A percentile compares a stretch with the other conserved stretches of the same genome.
These are phyloP conservation scores for Tetraselmis striata DNA, from an alignment of 139 green algal species.

Conservation along the genomic window DNA sequence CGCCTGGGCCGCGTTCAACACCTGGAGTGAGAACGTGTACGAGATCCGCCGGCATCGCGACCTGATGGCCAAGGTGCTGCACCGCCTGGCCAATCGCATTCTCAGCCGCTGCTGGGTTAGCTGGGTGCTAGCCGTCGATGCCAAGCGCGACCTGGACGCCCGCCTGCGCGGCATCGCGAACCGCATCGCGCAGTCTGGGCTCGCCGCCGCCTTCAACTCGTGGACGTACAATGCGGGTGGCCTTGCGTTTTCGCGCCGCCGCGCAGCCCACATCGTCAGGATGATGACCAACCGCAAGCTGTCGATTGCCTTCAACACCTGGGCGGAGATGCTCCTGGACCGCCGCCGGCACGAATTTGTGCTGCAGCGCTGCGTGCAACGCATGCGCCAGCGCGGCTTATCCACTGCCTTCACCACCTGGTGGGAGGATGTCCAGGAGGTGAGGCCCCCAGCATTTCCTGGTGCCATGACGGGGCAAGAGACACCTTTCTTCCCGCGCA, in stretches of 20 bases:
- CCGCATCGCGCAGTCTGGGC: neutral
- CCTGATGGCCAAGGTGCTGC: neutral
- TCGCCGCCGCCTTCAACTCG: neutral
- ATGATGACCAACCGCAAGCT: neutral
- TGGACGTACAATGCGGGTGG: neutral
- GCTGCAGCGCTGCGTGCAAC: neutral
- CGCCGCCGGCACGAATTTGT: neutral
- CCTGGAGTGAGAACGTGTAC: neutral
- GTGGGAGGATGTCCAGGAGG: neutral
- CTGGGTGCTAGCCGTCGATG: neutral
- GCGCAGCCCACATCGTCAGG: neutral
- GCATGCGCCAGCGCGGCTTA: neutral
- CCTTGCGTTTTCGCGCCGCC: neutral
- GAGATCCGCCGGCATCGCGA: neutral
- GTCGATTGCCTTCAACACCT: neutral
- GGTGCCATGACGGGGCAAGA: no score
- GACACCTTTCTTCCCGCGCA: no score
- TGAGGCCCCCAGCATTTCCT: no score
- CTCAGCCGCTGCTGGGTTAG: neutral
- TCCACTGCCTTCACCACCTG: neutral
- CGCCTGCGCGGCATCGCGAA: neutral
- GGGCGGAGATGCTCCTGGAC: neutral
- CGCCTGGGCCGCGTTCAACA: neutral
- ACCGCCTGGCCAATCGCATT: neutral
- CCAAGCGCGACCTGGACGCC: neutral